Base-by-base conservation (phyloP, 164 flowering plant genomes). In the Sedum album region DNA sequence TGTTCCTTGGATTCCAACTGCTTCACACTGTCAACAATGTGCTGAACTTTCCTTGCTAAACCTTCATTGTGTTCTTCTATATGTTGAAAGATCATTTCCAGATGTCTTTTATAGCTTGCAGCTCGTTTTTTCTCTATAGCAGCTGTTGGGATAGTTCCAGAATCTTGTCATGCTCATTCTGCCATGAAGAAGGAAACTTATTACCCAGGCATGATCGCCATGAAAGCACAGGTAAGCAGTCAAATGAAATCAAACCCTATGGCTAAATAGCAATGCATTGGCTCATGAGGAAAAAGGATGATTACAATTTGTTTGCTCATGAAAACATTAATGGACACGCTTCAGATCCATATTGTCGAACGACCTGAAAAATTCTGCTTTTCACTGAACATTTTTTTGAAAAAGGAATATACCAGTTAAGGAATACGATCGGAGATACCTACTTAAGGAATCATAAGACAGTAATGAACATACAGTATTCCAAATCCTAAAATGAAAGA, bases 161-260 rank as follows among this genome's bases (percentile, higher is more conserved):
- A 14, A 87, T 82, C 72, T 81, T 87, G 39, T 85, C 87, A 48
- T 85, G 92, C 65, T 87, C 92, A 70, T 85, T 85, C 92, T 87
- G 76, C 70, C 72, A 42, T 49, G 60, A 55, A 61, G 11, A 41
- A 44, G 26, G 26, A 11, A 38, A 21, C 31, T n/a, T 18, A 23
- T 46, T 65, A 36, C 23, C 26, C 26, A 41, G 4, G 66, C 18
- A 51, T 8, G 18, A 14, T 64, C 41, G 35, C 23, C 11, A 6
- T 33, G 18, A 64, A 63, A 1, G n/a, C 11, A 36, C 33, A 6
- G 25, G 46, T 66, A 53, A 48, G 25, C 48, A 35, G 33, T 3
- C 9, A 9, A 31, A 67, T 30, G 20, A 15, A 57, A 57, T 2
- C 3, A 11, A 57, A 11, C 26, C 33, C 62, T 28, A 25, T 28